A percentile compares a stretch with the other conserved stretches of the same genome.
These are phyloP conservation scores for Serpula lacrymans DNA, from an alignment of 768 basidiomycete genomes.

Conservation along the genomic window DNA sequence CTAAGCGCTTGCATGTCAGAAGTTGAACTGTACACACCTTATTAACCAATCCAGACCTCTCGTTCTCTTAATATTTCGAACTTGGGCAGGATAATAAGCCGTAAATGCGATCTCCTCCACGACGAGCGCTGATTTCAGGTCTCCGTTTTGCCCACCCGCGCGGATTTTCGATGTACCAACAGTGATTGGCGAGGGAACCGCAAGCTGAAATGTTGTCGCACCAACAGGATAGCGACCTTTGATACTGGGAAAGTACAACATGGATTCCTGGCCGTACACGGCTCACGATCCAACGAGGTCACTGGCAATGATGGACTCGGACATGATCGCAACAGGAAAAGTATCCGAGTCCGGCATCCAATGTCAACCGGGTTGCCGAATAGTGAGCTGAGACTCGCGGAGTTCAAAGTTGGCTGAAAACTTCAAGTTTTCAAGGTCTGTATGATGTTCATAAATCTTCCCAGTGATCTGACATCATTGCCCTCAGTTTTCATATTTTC, in stretches of 20 bases:
- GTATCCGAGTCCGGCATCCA: too few species aligned
- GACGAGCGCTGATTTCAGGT: slow-evolving; percentile 39
- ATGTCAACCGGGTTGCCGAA: too few species aligned
- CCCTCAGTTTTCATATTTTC: too few species aligned
- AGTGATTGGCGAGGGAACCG: slow-evolving; percentile 34
- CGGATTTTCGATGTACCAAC: slow-evolving; percentile 42
- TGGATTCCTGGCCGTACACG: too few species aligned
- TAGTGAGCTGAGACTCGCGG: too few species aligned
- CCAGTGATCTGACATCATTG: too few species aligned
- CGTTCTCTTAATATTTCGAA: slow-evolving; percentile 17
- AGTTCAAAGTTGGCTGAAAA: too few species aligned
- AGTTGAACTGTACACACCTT: slow-evolving; percentile 36
- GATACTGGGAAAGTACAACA: slow-evolving; percentile 44
- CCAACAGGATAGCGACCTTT: slow-evolving; percentile 55
- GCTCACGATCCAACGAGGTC: too few species aligned
- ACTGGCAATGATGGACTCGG: too few species aligned
- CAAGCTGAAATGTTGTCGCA: slow-evolving; percentile 53
- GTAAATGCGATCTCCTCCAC: slow-evolving; percentile 65
- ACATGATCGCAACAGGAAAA: too few species aligned
- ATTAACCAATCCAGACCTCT: slow-evolving; percentile 56
- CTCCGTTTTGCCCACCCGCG: slow-evolving; percentile 14
- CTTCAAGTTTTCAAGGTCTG: too few species aligned
- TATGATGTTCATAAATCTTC: too few species aligned
- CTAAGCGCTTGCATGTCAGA: neutral
- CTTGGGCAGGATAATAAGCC: slow-evolving; percentile 60